Evolutionary conservation across 371 early-diverging fungal species (phyloP).

Genomic region (Sporodiniella umbellata): DNA sequence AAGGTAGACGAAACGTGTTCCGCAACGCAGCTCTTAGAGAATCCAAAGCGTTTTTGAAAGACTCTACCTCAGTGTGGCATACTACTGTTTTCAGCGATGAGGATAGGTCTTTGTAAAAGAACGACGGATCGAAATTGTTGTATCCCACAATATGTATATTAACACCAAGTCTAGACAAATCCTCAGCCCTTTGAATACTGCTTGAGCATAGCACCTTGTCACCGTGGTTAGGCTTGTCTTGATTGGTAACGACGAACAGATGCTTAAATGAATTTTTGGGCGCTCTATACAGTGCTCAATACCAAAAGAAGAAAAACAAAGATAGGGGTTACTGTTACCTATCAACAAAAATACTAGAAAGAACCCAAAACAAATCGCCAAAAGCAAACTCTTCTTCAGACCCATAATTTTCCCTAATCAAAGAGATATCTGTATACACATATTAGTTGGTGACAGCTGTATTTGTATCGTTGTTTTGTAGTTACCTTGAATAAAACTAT

Average conservation of each 20-base stretch:
- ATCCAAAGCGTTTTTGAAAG: neutral
- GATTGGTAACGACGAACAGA: constrained; percentile 66
- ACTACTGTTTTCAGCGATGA: too few relatives aligned
- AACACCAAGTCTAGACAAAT: constrained; percentile 51
- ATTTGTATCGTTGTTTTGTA: neutral
- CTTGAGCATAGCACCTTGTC: constrained; percentile 45
- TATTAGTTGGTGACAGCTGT: neutral
- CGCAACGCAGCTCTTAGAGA: neutral
- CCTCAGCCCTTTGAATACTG: constrained; percentile 59
- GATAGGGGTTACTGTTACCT: constrained; percentile 38
- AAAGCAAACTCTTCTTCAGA: constrained; percentile 46
- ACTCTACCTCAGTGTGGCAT: neutral
- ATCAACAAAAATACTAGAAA: constrained; percentile 54
- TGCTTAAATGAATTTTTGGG: constrained; percentile 55
- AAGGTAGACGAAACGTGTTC: constrained; percentile 13
- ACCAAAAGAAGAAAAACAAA: too few relatives aligned
- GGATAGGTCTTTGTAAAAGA: constrained; percentile 59
- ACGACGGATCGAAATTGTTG: constrained; percentile 38
- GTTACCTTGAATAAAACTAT: constrained; percentile 51
- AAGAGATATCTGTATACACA: constrained; percentile 8
- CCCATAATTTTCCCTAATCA: constrained; percentile 51
- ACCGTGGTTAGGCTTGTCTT: constrained; percentile 57
- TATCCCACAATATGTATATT: constrained; percentile 56
- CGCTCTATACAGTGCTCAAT: too few relatives aligned
- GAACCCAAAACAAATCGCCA: constrained; percentile 64